Evolutionary conservation across 2,329 filamentous ascomycete genomes (phyloP).

Genomic region (Sporothrix schenckii): DNA sequence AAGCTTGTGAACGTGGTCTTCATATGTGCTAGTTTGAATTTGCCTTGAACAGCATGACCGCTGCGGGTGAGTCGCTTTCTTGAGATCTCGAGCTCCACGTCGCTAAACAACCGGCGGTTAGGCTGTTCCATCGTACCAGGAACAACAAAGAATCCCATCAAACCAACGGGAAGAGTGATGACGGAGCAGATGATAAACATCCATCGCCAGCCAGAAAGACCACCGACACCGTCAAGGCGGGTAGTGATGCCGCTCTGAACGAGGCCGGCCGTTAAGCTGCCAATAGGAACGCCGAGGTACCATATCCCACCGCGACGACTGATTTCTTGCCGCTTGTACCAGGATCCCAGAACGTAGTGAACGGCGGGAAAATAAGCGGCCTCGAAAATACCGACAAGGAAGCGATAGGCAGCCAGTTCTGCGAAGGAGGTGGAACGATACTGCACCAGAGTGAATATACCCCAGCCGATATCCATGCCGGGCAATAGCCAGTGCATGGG

Average conservation of each 20-base stretch:
- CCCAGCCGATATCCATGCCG: conserved; percentile 42
- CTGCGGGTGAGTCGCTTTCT: conserved; percentile 17
- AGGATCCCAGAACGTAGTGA: conserved; percentile 46
- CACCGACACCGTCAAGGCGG: conserved; percentile 40
- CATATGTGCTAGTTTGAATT: conserved; percentile 8
- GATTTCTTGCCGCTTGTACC: conserved; percentile 63
- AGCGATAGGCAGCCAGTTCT: conserved; percentile 43
- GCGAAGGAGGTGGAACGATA: conserved; percentile 35
- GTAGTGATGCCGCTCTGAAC: conserved; percentile 42
- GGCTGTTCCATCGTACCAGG: conserved; percentile 51
- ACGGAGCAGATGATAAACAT: conserved; percentile 43
- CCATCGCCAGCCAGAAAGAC: conserved; percentile 44
- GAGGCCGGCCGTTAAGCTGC: conserved; percentile 40
- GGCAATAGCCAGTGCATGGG: conserved; percentile 38
- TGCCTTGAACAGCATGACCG: conserved; percentile 25
- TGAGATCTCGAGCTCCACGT: conserved; percentile 30
- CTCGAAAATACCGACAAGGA: conserved; percentile 43
- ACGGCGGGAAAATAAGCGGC: conserved; percentile 41
- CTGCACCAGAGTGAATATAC: conserved; percentile 32
- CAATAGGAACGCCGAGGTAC: conserved; percentile 58
- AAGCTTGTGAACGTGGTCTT: conserved; percentile 14
- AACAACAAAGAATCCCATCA: conserved; percentile 55
- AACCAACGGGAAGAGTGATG: conserved; percentile 49
- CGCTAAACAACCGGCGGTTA: conserved; percentile 44
- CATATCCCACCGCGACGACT: conserved; percentile 66